Evolutionary conservation across 1,284 basidiomycete species (phyloP).

Genomic region (Veloporphyrellus conicus): DNA sequence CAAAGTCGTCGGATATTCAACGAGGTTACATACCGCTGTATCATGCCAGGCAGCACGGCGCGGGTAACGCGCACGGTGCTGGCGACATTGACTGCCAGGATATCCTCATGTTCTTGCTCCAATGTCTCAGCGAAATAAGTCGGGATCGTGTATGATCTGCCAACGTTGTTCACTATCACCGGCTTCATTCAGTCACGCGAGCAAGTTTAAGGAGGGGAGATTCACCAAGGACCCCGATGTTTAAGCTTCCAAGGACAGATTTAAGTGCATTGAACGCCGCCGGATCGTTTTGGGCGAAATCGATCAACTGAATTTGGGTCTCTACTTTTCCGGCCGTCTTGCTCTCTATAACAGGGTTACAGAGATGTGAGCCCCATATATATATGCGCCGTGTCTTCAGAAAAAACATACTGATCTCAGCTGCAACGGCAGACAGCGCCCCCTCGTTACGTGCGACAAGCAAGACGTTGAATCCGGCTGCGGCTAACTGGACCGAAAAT

Average conservation of each 20-base stretch:
- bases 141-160: too few relatives aligned
- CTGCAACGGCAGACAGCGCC: conserved; percentile 66
- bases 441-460: too few relatives aligned
- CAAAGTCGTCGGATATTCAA: conserved; percentile 1
- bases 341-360: conserved; percentile 30
- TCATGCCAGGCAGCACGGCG: conserved; percentile 84
- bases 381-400: not conserved
- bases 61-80: too few relatives aligned
- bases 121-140: conserved; percentile 61
- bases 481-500: conserved; percentile 78
- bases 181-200: too few relatives aligned
- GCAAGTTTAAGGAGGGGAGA: too few relatives aligned
- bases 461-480: conserved; percentile 88
- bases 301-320: conserved; percentile 70
- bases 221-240: conserved; percentile 82
- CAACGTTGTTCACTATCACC: too few relatives aligned
- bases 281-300: conserved; percentile 67
- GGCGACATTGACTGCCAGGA: conserved; percentile 66
- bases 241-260: conserved; percentile 49
- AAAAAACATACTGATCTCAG: conserved; percentile 67
- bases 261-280: conserved; percentile 54
- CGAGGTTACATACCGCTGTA: conserved; percentile 58
- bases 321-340: conserved; percentile 53
- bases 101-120: conserved; percentile 61
- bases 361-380: not conserved